Percentiles rank a stretch among this genome's conserved stretches.
These are phyloP conservation scores for Cyberlindnera euphorbiae DNA, from an alignment of 805 yeast species.

Conservation along the genomic window DNA sequence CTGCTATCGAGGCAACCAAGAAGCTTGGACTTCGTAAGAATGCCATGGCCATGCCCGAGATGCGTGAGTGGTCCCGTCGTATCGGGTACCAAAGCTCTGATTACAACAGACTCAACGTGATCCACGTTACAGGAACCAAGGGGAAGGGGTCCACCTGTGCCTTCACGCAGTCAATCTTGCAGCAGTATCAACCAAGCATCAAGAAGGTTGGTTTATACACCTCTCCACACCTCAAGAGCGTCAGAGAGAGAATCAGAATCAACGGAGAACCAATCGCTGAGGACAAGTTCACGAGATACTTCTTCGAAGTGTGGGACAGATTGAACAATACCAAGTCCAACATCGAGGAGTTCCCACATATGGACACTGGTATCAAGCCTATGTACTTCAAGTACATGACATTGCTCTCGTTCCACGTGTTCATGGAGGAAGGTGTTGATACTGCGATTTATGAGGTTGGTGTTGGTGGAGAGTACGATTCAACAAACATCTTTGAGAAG, in stretches of 20 bases:
- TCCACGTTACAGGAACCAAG: slow-evolving; percentile 96
- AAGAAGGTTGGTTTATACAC: slow-evolving; percentile 86
- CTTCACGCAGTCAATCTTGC: slow-evolving; percentile 75
- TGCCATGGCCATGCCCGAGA: slow-evolving; percentile 74
- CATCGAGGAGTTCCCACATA: slow-evolving; percentile 58
- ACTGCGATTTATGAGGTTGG: slow-evolving; percentile 97
- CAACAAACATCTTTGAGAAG: slow-evolving; percentile 78
- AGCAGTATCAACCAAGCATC: slow-evolving; percentile 47
- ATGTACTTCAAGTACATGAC: slow-evolving; percentile 92
- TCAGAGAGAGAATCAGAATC: slow-evolving; percentile 85
- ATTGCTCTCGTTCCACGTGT: slow-evolving; percentile 83
- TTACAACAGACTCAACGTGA: slow-evolving; percentile 67
- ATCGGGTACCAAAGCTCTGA: slow-evolving; percentile 64
- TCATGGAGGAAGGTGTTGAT: slow-evolving; percentile 82
- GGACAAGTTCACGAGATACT: slow-evolving; percentile 76
- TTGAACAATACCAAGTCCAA: slow-evolving; percentile 58
- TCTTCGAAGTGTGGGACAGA: slow-evolving; percentile 91
- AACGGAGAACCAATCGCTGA: slow-evolving; percentile 83
- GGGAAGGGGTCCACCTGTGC: slow-evolving; percentile 99
- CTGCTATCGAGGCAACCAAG: slow-evolving; percentile 78
- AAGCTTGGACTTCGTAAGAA: slow-evolving; percentile 59
- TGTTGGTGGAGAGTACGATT: slow-evolving; percentile 95
- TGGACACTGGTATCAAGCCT: slow-evolving; percentile 73
- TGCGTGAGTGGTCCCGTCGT: slow-evolving; percentile 73
- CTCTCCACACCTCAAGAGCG: slow-evolving; percentile 92